These are phyloP conservation scores for Carnegiea gigantea DNA, from an alignment of 179 eudicot species.

Conservation along the genomic window DNA sequence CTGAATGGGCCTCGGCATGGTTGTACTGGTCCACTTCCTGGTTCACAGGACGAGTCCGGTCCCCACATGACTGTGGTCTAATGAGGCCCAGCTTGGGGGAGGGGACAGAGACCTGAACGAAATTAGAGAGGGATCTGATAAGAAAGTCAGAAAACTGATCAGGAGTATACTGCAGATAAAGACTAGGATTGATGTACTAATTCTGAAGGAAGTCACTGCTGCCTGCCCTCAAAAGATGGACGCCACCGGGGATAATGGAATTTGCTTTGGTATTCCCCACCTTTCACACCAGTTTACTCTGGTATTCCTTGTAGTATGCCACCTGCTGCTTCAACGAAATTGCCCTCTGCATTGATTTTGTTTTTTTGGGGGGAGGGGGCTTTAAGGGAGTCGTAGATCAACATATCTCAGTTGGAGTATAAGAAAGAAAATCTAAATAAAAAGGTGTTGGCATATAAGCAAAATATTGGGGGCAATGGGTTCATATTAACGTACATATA, in stretches of 20 bases:
- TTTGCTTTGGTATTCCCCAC: conserved; percentile 37
- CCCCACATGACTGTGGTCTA: no score
- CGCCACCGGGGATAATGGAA: conserved; percentile 34
- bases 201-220: conserved; percentile 46
- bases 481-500: conserved; percentile 30
- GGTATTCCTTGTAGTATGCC: conserved; percentile 39
- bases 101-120: conserved; percentile 32
- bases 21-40: no score
- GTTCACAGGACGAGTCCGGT: no score
- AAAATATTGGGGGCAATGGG: background rate
- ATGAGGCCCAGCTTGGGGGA: no score
- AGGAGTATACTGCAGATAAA: conserved; percentile 34
- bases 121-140: conserved; percentile 28
- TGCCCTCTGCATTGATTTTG: conserved; percentile 25
- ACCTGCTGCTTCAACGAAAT: conserved; percentile 41
- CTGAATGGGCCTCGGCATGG: no score
- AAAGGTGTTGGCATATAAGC: no score
- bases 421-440: no score
- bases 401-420: no score
- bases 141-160: conserved; percentile 42
- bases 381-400: no score
- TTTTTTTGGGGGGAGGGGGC: no score
- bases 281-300: conserved; percentile 35
- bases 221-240: conserved; percentile 45
- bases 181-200: conserved; percentile 37